phyloP scores from a whole-genome alignment of 2,329 filamentous ascomycete species.

The Fusarium sp. region DNA sequence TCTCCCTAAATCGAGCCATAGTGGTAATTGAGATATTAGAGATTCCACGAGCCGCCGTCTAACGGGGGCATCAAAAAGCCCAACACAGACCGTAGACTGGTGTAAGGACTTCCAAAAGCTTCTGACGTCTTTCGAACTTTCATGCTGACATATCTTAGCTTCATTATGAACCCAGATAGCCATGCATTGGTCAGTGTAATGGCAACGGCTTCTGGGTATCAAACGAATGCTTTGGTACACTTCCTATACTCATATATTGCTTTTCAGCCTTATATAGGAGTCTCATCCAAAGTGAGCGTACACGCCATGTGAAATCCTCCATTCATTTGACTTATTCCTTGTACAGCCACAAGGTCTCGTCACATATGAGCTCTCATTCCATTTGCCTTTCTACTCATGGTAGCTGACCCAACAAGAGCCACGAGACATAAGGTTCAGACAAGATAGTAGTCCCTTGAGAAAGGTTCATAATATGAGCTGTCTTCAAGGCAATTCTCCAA shows the following conservation, averaged over 20 bases:
- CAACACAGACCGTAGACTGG: not conserved
- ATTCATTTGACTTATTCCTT: too few species aligned
- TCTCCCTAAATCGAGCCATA: not conserved
- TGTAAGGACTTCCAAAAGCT: not conserved
- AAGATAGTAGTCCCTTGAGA: not conserved
- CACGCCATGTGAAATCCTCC: accelerated
- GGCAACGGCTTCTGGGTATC: accelerated
- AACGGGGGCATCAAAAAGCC: accelerated
- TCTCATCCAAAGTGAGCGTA: not conserved
- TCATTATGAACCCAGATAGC: not conserved
- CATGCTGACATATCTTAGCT: not conserved
- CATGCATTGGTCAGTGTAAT: accelerated
- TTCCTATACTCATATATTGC: not conserved
- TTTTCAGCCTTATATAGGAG: not conserved
- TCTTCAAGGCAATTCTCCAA: not conserved
- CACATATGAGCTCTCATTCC: not conserved
- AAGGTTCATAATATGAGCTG: not conserved
- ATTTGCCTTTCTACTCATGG: not conserved
- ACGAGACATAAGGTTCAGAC: accelerated
- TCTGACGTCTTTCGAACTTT: too few species aligned
- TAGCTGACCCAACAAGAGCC: accelerated
- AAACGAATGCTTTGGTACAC: accelerated
- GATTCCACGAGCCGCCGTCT: not conserved
- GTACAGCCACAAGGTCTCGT: accelerated
- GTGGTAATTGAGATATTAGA: not conserved